Evolutionary conservation across 2,329 filamentous ascomycete species (phyloP), one percentile per base, ranked within the genome.

Genomic region (Fusarium anthophilum): DNA sequence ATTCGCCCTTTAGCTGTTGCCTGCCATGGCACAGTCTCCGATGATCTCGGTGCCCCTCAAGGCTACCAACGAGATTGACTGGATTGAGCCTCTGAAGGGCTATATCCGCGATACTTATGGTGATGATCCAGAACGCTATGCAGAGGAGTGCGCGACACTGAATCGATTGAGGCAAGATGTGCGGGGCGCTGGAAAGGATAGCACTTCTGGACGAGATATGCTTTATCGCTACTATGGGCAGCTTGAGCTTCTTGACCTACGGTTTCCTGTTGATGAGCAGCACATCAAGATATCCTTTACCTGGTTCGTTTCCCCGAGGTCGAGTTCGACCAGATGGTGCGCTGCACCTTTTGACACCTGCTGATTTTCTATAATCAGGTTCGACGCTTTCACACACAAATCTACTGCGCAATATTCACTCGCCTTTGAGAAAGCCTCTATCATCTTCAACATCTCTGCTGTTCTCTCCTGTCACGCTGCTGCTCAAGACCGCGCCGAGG

Each of bases 241-340:
- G 85, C 89, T 99, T 67, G 96, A 99, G 85, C 87, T 99, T 59
- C 86, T 99, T 72, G 96, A 99, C 82, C 85, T 99, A 79, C 90
- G 96, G 70, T 99, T 99, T 80, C 97, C 97, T 0, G 95, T 99
- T 51, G 96, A 99, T 78, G 96, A 99, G 86, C 96, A 98, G 80
- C 96, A 99, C 81, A 98, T 99, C 86, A 98, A 98, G 86, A 98
- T 99, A 79, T 94, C 94, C 13, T 99, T 99, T 82, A 98, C 96
- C 74, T 99, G 96, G 96, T 98, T 89, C 54, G 79, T 53, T 54
- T 22, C n/a, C 41, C 56, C 43, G 13, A 47, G 37, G 44, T 32
- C 48, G 22, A 41, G 30, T 17, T 14, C 44, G 38, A 5, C 41
- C 13, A 12, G 9, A 47, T 24, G 28, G 45, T 48, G 22, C 22